Base-by-base conservation (phyloP, 805 yeast genomes). In the Pichia exigua region DNA sequence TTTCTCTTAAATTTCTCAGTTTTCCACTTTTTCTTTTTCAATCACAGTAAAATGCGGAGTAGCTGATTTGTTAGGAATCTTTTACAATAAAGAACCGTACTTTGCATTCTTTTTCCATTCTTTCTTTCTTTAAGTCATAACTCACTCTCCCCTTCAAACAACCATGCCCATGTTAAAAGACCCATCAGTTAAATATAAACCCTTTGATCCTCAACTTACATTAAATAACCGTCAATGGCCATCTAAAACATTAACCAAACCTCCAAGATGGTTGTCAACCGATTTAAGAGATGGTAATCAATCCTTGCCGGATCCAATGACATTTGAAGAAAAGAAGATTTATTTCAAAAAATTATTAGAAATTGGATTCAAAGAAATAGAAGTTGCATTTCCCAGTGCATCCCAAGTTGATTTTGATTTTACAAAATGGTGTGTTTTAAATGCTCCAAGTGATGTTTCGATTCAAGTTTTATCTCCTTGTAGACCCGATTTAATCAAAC, bases 251-350 rank as follows among this genome's bases (percentile, higher is more conserved):
- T 64, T 87, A 51, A 71, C 70, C 47, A 77, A 77, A 63, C 78
- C 90, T 3, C 95, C 95, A 21, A 73, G 94, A 58, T 86, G 94
- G 94, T 72, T 87, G 45, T 82, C 91, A 21, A 86, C 95, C 4
- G 95, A 87, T 62, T 73, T 86, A 55, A 77, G 95, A 61, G 95
- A 86, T 63, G 95, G 95, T 32, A 86, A 86, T 67, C 94, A 86
- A 70, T 82, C 91, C 7, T 74, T 86, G 58, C 92, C 94, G 0
- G 94, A 86, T 63, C 95, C 94, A 49, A 86, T 86, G 95, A 74
- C 85, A n/a, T 73, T 85, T 43, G 82, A 72, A n/a, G 91, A 86
- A 61, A 86, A 86, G 69, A 82, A 82, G 62, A 78, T 73, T 50
- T 86, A 83, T 68, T 85, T 85, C 65, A 70, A 77, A 50, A 82